Conservation (phyloP, 2,329 filamentous ascomycete species). For the Domatiomyces catenatus region DNA sequence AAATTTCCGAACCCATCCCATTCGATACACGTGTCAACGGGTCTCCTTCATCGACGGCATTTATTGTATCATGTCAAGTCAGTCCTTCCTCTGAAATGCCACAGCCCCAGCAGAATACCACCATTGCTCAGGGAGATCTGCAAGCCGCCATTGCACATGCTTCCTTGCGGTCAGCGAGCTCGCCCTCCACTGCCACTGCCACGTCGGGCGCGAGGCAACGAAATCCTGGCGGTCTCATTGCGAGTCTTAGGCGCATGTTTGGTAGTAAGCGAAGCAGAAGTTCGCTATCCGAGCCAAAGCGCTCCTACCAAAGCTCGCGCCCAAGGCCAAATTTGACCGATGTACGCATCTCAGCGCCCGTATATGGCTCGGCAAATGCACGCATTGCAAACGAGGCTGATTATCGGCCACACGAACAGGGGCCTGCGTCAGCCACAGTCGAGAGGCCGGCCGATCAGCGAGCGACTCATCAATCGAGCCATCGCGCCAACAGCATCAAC, state of each 20-base stretch:
- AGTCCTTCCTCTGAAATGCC: slow-evolving; percentile 4
- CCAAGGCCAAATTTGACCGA: neutral
- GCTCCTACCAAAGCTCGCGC: slow-evolving; percentile 2
- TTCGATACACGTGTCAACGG: slow-evolving; percentile 7
- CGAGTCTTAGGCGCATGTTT: slow-evolving; percentile 16
- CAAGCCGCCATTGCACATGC: slow-evolving; percentile 3
- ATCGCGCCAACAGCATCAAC: slow-evolving; percentile 1
- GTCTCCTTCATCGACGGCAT: slow-evolving; percentile 1
- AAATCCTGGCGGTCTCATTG: slow-evolving; percentile 11
- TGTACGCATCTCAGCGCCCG: neutral
- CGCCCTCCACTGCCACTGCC: slow-evolving; percentile 14
- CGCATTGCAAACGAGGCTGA: neutral
- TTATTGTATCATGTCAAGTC: neutral
- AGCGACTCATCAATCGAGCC: neutral
- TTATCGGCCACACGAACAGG: neutral
- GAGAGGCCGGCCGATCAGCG: neutral
- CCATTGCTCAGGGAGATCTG: neutral
- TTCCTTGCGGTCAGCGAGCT: slow-evolving; percentile 12
- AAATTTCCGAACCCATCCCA: slow-evolving; percentile 21
- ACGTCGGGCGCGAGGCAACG: slow-evolving; percentile 11
- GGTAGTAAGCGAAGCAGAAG: slow-evolving; percentile 13
- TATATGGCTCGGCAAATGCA: neutral
- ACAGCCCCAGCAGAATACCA: neutral
- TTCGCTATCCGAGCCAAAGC: slow-evolving; percentile 3
- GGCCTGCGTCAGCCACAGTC: neutral